These are phyloP conservation scores for Tarenaya hassleriana DNA, from an alignment of 345 rosid genomes.

Conservation along the genomic window DNA sequence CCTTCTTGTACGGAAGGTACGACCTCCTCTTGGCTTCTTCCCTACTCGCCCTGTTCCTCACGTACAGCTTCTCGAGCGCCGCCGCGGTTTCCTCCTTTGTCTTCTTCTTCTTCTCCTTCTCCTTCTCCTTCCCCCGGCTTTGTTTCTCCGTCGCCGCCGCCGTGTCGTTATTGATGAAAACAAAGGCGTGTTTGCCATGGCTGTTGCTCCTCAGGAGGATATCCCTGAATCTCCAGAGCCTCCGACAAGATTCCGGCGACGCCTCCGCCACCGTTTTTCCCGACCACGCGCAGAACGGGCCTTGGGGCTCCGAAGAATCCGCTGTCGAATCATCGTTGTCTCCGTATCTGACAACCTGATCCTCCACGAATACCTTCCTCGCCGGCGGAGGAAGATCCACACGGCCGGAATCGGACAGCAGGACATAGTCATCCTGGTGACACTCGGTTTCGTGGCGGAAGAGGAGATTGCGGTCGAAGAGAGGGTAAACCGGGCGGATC, in stretches of 20 bases:
- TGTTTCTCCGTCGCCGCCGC: background rate
- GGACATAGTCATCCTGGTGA: slow-evolving; percentile 17
- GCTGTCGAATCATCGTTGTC: background rate
- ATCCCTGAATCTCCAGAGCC: slow-evolving; percentile 45
- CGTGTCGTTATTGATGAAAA: slow-evolving; percentile 32
- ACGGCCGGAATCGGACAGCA: background rate
- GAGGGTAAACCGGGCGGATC: slow-evolving; percentile 50
- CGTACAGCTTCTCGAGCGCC: slow-evolving; percentile 28
- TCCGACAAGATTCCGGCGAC: slow-evolving; percentile 42
- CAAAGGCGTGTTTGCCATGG: slow-evolving; percentile 58
- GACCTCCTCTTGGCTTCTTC: slow-evolving; percentile 38
- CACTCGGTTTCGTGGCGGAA: slow-evolving; percentile 7
- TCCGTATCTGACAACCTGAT: slow-evolving; percentile 1
- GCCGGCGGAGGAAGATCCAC: slow-evolving; percentile 24
- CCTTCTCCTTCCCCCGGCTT: slow-evolving; percentile 16
- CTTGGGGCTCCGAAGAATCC: slow-evolving; percentile 13
- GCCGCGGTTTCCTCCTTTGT: slow-evolving; percentile 27
- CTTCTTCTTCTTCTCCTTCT: slow-evolving; percentile 10
- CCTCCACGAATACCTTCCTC: slow-evolving; percentile 38
- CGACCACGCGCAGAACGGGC: slow-evolving; percentile 38
- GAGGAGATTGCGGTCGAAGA: slow-evolving; percentile 36
- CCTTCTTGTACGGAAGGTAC: slow-evolving; percentile 46
- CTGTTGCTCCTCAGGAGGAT: slow-evolving; percentile 39
- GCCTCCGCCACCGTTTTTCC: slow-evolving; percentile 36
- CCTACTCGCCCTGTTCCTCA: slow-evolving; percentile 28